phyloP scores from a whole-genome alignment of 2,329 filamentous ascomycete species.

The Trichoderma sp. region DNA sequence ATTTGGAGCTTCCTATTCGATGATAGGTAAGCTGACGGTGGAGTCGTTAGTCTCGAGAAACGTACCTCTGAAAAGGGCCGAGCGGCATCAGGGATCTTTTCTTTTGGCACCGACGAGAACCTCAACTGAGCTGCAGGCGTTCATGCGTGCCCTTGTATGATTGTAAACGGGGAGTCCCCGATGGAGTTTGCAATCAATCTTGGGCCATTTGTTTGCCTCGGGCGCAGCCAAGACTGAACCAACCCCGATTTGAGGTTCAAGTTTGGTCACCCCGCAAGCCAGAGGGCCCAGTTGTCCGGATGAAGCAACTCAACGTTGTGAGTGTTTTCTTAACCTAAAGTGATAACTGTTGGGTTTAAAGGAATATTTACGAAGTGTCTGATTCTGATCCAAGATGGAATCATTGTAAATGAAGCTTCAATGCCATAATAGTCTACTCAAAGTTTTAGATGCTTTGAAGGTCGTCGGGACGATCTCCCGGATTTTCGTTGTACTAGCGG shows the following conservation, averaged over 20 bases:
- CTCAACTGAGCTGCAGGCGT: not conserved
- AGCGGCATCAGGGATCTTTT: not conserved
- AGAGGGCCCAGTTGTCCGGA: not conserved
- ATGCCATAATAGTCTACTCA: not conserved
- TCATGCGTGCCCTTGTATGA: not conserved
- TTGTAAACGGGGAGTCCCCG: not conserved
- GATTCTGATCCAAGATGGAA: not conserved
- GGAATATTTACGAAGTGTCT: not conserved
- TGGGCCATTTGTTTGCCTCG: not conserved
- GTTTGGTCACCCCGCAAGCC: not conserved
- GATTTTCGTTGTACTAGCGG: not conserved
- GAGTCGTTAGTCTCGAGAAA: not conserved
- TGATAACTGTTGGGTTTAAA: not conserved
- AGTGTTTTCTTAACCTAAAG: not conserved
- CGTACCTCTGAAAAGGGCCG: conserved; percentile 6
- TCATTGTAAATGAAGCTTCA: not conserved
- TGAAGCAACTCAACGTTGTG: not conserved
- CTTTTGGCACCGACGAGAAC: not conserved
- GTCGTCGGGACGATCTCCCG: not conserved
- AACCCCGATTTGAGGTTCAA: not conserved
- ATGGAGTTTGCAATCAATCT: not conserved
- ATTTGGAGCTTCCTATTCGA: conserved; percentile 1
- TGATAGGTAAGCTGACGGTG: not conserved
- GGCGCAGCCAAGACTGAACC: not conserved
- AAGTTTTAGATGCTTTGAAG: not conserved